Base-by-base conservation (phyloP, 148 eudicot genomes). In the Nyssa sinensis region DNA sequence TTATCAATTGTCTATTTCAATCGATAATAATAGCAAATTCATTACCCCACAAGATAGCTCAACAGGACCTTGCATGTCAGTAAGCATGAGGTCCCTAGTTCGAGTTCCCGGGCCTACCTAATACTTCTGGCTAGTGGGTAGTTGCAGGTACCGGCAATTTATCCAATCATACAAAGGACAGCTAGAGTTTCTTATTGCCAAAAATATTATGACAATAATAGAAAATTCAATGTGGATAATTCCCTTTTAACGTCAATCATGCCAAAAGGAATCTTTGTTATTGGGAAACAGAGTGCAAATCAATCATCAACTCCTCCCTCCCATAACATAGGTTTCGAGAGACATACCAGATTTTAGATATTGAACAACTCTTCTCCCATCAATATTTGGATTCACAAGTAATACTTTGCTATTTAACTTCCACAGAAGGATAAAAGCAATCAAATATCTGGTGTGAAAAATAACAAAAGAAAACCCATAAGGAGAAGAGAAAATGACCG, bases 281-380 rank as follows among this genome's bases (percentile, higher is more conserved):
- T 37, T 47, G 21, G 39, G 32, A 27, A 61, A 72, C 21, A 74
- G n/a, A 73, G 35, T 0, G 2, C 58, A 63, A 68, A 41, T 30
- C 51, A 73, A 63, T 41, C 34, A 58, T 44, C 64, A 21, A 58
- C 53, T 5, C 7, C 29, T n/a, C 21, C 62, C 41, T 30, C 10
- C n/a, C 60, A 60, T 0, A 25, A 66, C 57, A 2, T 67, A 47
- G 7, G 65, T 39, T 77, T 35, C 66, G 75, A 53, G 62, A 77
- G 53, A 76, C 74, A 23, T 78, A 94, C 97, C 96, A 72, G 98
- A 90, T 83, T 86, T 88, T 33, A 94, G 82, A 83, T 90, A 92
- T 70, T 70, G 90, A 69, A 82, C 70, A 80, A 87, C 80, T 82
- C 88, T 87, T 81, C 73, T 71, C 55, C 89, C 88, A 73, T 88